Evolutionary conservation across 495 filamentous ascomycete genomes (phyloP), one percentile per base, ranked within the genome.

Genomic region (Penicillium paxilli): DNA sequence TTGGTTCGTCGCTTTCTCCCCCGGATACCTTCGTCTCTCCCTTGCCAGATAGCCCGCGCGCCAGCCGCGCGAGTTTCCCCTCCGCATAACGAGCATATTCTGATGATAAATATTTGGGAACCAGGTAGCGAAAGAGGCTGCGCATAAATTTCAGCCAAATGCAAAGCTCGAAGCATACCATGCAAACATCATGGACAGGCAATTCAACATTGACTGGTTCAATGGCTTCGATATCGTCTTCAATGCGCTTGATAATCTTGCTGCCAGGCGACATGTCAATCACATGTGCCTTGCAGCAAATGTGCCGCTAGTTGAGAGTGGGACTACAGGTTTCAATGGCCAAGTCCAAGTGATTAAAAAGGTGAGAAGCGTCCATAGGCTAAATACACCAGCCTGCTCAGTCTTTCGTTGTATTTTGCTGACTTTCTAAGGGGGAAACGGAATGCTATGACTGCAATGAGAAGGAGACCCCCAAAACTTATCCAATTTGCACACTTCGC

Each of bases 341-440:
- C 94, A 99, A 66, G 93, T 98, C 11, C 94, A 97, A 64, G 90
- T 93, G 17, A 98, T 99, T 69, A 88, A 90, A 65, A 92, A 91
- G 77, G 85, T 87, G 37, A 3, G 70, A 30, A 32, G 4, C 1
- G 44, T 42, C 25, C 12, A 17, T 12, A 35, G 24, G n/a, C n/a
- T n/a, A n/a, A 42, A 2, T 8, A 12, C 23, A 19, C 10, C 20
- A 3, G 40, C 5, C 23, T 28, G 4, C 5, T 22, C 24, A 17
- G n/a, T 12, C 23, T 23, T 14, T 46, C 10, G 44, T 46, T 14
- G 24, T 9, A n/a, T 23, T 16, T 25, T 10, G 46, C 35, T 40
- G 9, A 45, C 33, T 17, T 10, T 17, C 37, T 14, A 64, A 89
- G 83, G 88, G 89, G n/a, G 74, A 83, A 62, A 96, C 93, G 2